A percentile compares a stretch with the other conserved stretches of the same genome.
These are phyloP conservation scores for slime mould (Dictyostelium discoideum) DNA, from an alignment of 78 protist genomes.

Conservation along the genomic window DNA sequence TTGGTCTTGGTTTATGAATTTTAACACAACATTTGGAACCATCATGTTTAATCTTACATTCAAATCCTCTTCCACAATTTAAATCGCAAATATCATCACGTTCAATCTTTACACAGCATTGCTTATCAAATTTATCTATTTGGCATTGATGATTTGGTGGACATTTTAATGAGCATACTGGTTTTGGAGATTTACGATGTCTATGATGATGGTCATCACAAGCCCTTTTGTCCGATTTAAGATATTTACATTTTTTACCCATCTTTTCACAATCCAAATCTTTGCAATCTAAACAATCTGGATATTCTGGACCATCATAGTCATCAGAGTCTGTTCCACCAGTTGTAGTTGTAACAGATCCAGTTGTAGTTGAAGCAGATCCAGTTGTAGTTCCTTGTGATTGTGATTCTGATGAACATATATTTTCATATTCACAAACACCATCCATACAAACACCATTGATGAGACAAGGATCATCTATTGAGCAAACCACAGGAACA, in stretches of 20 bases:
- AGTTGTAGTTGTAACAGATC: not conserved
- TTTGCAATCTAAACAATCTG: not conserved
- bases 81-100: not conserved
- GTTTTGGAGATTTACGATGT: not conserved
- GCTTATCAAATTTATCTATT: not conserved
- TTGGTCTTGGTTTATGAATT: not conserved
- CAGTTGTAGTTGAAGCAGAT: not conserved
- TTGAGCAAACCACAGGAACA: not conserved
- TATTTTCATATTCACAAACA: not conserved
- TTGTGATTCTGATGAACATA: not conserved
- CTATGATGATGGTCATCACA: not conserved
- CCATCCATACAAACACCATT: not conserved
- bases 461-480: not conserved
- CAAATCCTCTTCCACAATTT: not conserved
- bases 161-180: not conserved
- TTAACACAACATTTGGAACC: not conserved
- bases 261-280: not conserved
- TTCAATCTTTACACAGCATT: not conserved
- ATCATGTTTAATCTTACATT: not conserved
- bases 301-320: not conserved
- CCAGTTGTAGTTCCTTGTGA: not conserved
- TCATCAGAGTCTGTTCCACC: not conserved
- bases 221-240: not conserved
- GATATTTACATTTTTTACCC: not conserved
- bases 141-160: not conserved